Percentiles rank a stretch among this genome's conserved stretches.
phyloP scores from a whole-genome alignment of 495 filamentous ascomycete genomes.

The Neurospora sp. region DNA sequence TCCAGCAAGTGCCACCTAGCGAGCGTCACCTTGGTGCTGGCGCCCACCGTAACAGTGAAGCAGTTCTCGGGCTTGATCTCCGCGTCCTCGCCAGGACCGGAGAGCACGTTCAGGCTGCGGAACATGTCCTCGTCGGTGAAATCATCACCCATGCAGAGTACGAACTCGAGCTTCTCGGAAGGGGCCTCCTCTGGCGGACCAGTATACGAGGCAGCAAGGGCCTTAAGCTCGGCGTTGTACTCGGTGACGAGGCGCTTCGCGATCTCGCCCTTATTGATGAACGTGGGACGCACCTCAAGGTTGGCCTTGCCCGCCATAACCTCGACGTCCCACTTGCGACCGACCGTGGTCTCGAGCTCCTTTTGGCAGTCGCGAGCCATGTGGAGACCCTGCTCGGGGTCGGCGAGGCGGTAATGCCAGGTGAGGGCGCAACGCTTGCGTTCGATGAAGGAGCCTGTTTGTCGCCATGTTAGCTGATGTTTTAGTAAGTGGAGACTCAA shows the following conservation, averaged over 20 bases:
- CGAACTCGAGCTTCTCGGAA: constrained; percentile 56
- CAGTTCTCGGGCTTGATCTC: constrained; percentile 45
- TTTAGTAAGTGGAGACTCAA: background rate
- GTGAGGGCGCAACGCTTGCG: constrained; percentile 84
- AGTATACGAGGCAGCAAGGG: constrained; percentile 2
- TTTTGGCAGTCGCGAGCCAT: constrained; percentile 68
- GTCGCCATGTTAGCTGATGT: constrained; percentile 14
- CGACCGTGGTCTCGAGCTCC: constrained; percentile 62
- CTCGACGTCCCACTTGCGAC: constrained; percentile 72
- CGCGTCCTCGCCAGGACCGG: constrained; percentile 26
- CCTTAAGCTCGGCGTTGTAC: constrained; percentile 38
- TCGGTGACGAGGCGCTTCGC: constrained; percentile 63
- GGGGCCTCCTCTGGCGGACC: constrained; percentile 1
- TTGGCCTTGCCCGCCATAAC: constrained; percentile 95
- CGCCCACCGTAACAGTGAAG: constrained; percentile 81
- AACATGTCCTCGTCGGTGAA: constrained; percentile 93
- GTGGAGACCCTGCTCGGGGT: constrained; percentile 68
- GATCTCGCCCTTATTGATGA: constrained; percentile 95
- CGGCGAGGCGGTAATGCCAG: constrained; percentile 91
- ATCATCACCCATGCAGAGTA: constrained; percentile 86
- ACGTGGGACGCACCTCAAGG: constrained; percentile 87
- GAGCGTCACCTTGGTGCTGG: constrained; percentile 74
- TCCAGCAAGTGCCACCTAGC: constrained; percentile 83
- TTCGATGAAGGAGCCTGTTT: constrained; percentile 69
- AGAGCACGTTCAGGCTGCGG: constrained; percentile 52